Percentiles rank a stretch among this genome's conserved stretches.
Evolutionary conservation across 129 eudicot species (phyloP).

Genomic region (Lactuca saligna): DNA sequence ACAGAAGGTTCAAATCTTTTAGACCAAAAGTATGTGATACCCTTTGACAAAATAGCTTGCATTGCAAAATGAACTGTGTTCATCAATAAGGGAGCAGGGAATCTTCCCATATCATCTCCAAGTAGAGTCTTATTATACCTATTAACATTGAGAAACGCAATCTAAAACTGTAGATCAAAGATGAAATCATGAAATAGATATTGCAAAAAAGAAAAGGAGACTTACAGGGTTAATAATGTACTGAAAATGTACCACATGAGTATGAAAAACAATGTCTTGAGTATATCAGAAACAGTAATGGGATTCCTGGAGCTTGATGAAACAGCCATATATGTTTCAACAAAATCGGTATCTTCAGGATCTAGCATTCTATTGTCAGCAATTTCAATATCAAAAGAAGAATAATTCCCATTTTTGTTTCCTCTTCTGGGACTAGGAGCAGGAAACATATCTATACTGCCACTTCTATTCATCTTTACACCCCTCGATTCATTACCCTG

Average conservation of each 20-base stretch:
- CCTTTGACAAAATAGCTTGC: constrained; percentile 92
- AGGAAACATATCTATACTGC: constrained; percentile 18
- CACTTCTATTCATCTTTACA: constrained; percentile 31
- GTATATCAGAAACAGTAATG: constrained; percentile 59
- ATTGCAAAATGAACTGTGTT: constrained; percentile 86
- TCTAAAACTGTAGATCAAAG: constrained; percentile 13
- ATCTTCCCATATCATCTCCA: constrained; percentile 85
- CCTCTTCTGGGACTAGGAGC: constrained; percentile 36
- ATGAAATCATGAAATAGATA: background rate
- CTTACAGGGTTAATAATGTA: constrained; percentile 85
- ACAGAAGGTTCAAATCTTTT: constrained; percentile 54
- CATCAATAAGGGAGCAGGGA: constrained; percentile 98
- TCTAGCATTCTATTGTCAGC: constrained; percentile 17
- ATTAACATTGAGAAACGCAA: constrained; percentile 17
- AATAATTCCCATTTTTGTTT: constrained; percentile 33
- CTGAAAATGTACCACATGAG: constrained; percentile 91
- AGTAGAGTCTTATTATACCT: constrained; percentile 87
- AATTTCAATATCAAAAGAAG: constrained; percentile 65
- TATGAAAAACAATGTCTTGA: constrained; percentile 73
- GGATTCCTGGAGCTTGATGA: constrained; percentile 24
- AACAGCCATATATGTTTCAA: constrained; percentile 18
- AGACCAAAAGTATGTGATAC: constrained; percentile 83
- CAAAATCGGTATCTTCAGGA: constrained; percentile 22
- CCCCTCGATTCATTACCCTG: constrained; percentile 16
- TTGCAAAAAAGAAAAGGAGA: constrained; percentile 25